Evolutionary conservation across 345 rosid genomes (phyloP), one percentile per base, ranked within the genome.

Genomic region (Aegle marmelos): DNA sequence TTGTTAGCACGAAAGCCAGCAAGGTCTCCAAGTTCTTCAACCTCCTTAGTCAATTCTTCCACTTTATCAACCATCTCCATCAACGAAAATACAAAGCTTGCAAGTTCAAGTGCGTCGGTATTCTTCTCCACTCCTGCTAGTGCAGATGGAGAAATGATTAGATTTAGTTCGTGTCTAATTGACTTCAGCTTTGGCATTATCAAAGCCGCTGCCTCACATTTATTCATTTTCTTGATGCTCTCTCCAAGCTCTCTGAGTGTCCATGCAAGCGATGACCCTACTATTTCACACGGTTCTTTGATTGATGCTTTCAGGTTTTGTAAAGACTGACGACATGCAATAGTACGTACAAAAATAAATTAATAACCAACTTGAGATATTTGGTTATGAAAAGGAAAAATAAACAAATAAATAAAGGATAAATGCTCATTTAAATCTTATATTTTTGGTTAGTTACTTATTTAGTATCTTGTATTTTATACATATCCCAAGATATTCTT

Each of bases 231-330:
- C 72, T 5, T 62, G 6, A 92, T 76, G 90, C 90, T 87, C 31
- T 84, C 90, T 63, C 94, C 92, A 4, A 92, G 82, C 79, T 89
- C 91, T 74, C 85, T 83, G 10, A 92, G 81, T 3, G 79, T 80
- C 90, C 86, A 80, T 4, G 86, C 77, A 24, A 92, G 82, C 16
- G 87, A 75, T 59, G 84, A 64, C 33, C 85, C 85, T 1, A 77
- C 79, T 21, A 56, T 82, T 64, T 80, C 83, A 37, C 90, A 86
- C 2, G 88, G 79, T 71, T 92, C 93, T 75, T 80, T 84, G 67
- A 87, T 82, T 0, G 82, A 67, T 53, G 79, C 83, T 63, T 85
- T 82, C 24, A 24, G 37, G 30, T 31, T 36, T 50, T 77, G 73
- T 36, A 83, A 39, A 7, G 81, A 64, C 90, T 83, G 48, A 19